phyloP scores from a whole-genome alignment of 352 stramenopile species.

The Elongisporangium undulatum region DNA sequence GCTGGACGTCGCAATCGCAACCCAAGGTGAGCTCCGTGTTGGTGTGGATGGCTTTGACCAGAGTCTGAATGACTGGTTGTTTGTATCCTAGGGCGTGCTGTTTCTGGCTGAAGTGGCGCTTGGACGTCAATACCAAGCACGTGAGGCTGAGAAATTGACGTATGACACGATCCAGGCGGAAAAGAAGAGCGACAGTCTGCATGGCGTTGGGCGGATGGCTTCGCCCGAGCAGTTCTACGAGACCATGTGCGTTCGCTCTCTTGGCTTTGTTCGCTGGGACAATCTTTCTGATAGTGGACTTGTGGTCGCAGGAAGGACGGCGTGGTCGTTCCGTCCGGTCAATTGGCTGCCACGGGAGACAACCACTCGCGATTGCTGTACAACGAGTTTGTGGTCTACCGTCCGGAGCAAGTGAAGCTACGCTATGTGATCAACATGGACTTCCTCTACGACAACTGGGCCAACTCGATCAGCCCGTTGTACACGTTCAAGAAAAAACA shows the following conservation, averaged over 20 bases:
- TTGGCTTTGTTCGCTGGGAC: background rate
- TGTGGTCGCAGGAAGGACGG: conserved; percentile 14
- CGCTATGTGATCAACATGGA: conserved; percentile 27
- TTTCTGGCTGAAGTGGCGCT: conserved; percentile 38
- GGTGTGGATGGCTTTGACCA: background rate
- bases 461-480: too few relatives aligned
- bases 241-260: conserved; percentile 8
- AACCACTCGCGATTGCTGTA: conserved; percentile 24
- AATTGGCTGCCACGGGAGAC: conserved; percentile 9
- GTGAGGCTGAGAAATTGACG: conserved; percentile 16
- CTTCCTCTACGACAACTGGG: background rate
- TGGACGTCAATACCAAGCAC: conserved; percentile 17
- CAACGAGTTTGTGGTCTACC: conserved; percentile 48
- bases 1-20: conserved; percentile 22
- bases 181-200: conserved; percentile 24
- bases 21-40: conserved; percentile 13
- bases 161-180: conserved; percentile 18
- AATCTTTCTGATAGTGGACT: background rate
- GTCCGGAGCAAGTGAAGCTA: conserved; percentile 35
- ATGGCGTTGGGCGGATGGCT: conserved; percentile 22
- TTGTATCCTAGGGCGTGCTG: conserved; percentile 16
- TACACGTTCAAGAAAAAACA: too few relatives aligned
- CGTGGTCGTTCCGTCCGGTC: conserved; percentile 30
- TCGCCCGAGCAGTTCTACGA: conserved; percentile 19
- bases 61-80: too few relatives aligned